These are phyloP conservation scores for Fusarium lateritium DNA, from an alignment of 2,329 filamentous ascomycete genomes.

Conservation along the genomic window DNA sequence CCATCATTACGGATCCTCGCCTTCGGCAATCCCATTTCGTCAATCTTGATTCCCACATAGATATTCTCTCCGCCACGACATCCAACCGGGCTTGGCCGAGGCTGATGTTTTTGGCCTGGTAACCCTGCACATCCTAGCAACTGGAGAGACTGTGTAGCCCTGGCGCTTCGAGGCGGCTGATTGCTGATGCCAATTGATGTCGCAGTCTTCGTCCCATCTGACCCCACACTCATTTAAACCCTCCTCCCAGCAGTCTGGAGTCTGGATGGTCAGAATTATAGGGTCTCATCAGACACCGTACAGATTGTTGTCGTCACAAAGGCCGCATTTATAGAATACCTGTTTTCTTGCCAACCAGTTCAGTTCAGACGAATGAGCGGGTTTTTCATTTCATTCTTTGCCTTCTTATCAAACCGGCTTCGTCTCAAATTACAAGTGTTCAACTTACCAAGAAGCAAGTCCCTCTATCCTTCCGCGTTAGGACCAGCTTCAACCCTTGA, in stretches of 20 bases:
- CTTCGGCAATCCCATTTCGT: conserved; percentile 37
- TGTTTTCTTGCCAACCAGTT: conserved; percentile 19
- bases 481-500: conserved; percentile 11
- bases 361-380: conserved; percentile 11
- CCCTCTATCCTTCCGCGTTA: conserved; percentile 18
- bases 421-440: conserved; percentile 15
- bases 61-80: conserved; percentile 20
- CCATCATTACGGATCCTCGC: conserved; percentile 36
- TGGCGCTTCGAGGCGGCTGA: conserved; percentile 45
- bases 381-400: conserved; percentile 7
- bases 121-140: conserved; percentile 46
- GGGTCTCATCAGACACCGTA: conserved; percentile 42
- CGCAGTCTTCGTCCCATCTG: conserved; percentile 45
- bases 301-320: conserved; percentile 37
- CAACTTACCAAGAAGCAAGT: conserved; percentile 19
- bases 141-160: conserved; percentile 43
- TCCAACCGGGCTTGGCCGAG: conserved; percentile 33
- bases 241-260: conserved; percentile 41
- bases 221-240: conserved; percentile 49
- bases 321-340: conserved; percentile 38
- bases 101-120: conserved; percentile 32
- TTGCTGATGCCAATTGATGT: conserved; percentile 43
- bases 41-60: conserved; percentile 17
- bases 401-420: conserved; percentile 12
- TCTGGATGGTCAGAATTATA: conserved; percentile 37